phyloP scores from a whole-genome alignment of 495 filamentous ascomycete species.

The Xylaria telfairii region DNA sequence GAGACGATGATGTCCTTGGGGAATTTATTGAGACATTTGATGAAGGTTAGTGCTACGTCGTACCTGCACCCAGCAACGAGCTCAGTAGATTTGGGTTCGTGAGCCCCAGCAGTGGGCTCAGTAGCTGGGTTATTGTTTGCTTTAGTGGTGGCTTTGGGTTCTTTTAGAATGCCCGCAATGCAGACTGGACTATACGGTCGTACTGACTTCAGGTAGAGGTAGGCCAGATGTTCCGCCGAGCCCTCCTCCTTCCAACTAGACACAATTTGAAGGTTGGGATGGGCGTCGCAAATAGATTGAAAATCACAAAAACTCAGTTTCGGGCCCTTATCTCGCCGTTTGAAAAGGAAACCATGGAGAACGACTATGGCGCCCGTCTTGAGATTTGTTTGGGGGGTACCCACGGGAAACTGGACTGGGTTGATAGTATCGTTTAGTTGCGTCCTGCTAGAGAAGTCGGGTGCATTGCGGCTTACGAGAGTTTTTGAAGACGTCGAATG shows the following conservation, averaged over 20 bases:
- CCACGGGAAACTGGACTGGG: not conserved
- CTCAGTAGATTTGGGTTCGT: not conserved
- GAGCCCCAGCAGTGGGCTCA: not conserved
- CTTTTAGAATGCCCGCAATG: slow-evolving; percentile 40
- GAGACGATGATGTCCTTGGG: slow-evolving; percentile 77
- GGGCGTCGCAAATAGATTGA: slow-evolving; percentile 34
- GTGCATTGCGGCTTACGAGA: not conserved
- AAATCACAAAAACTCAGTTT: slow-evolving; percentile 73
- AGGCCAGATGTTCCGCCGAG: slow-evolving; percentile 31
- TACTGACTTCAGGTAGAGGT: slow-evolving; percentile 41
- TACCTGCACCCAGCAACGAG: not conserved
- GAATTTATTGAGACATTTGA: slow-evolving; percentile 76
- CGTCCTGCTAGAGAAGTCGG: not conserved
- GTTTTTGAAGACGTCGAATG: slow-evolving; percentile 14
- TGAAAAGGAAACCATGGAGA: slow-evolving; percentile 75
- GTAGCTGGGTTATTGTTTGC: slow-evolving; percentile 15
- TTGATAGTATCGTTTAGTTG: not conserved
- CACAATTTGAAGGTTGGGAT: slow-evolving; percentile 42
- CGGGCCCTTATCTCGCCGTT: slow-evolving; percentile 66
- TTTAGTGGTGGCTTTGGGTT: not conserved
- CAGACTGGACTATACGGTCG: slow-evolving; percentile 48
- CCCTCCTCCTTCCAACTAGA: slow-evolving; percentile 35
- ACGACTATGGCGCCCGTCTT: slow-evolving; percentile 57
- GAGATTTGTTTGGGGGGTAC: slow-evolving; percentile 35
- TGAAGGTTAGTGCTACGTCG: slow-evolving; percentile 55